These are phyloP conservation scores for Colletotrichum cuscutae DNA, from an alignment of 2,329 filamentous ascomycete species.

Conservation along the genomic window DNA sequence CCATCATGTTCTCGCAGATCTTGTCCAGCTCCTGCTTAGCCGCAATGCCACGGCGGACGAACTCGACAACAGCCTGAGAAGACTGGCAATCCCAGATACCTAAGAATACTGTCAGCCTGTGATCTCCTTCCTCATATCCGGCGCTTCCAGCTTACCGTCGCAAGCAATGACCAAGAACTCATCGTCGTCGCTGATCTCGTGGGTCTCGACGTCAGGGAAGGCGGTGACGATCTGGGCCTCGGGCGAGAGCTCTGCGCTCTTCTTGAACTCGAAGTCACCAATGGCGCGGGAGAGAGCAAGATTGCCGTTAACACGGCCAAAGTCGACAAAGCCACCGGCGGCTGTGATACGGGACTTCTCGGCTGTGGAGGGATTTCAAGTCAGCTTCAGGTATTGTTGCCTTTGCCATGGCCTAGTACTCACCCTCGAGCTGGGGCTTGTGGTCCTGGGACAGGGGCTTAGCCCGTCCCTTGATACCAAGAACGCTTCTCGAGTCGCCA, in stretches of 20 bases:
- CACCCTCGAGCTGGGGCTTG: constrained; percentile 98
- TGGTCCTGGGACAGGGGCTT: constrained; percentile 99
- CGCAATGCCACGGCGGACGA: constrained; percentile 94
- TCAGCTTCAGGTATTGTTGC: constrained; percentile 4
- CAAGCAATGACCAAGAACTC: constrained; percentile 95
- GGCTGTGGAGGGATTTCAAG: constrained; percentile 59
- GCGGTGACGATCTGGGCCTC: constrained; percentile 99
- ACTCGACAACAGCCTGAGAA: constrained; percentile 96
- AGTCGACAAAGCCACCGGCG: constrained; percentile 97
- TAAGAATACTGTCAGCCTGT: constrained; percentile 50
- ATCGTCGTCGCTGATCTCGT: constrained; percentile 91
- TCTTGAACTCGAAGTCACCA: constrained; percentile 99
- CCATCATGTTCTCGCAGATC: constrained; percentile 99
- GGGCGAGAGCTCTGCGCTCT: constrained; percentile 95
- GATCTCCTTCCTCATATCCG: background rate
- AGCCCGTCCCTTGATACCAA: constrained; percentile 95
- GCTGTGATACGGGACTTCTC: constrained; percentile 97
- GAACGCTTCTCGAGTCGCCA: constrained; percentile 92
- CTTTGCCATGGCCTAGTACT: constrained; percentile 36
- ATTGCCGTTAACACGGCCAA: constrained; percentile 98
- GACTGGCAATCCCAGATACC: constrained; percentile 99
- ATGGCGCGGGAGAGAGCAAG: constrained; percentile 96
- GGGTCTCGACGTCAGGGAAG: constrained; percentile 91
- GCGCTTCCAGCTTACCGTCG: constrained; percentile 73
- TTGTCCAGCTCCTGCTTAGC: constrained; percentile 94